These are phyloP conservation scores for Pseudocercospora crystallina DNA, from an alignment of 2,329 filamentous ascomycete species.

Conservation along the genomic window DNA sequence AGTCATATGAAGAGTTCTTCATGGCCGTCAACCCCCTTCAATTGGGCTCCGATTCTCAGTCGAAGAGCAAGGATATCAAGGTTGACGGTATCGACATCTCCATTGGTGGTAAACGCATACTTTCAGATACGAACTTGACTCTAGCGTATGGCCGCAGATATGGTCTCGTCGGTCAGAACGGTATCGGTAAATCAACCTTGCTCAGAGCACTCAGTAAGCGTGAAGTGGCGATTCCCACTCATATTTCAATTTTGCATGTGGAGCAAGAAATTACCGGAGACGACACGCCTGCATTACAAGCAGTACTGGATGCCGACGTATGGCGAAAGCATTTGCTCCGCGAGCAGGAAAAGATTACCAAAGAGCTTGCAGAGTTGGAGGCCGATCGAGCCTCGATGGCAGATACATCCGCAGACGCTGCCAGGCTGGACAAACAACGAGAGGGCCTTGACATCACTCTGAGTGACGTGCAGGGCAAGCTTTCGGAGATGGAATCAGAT, in stretches of 20 bases:
- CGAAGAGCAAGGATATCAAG: slow-evolving; percentile 98
- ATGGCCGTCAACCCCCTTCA: slow-evolving; percentile 99
- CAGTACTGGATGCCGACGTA: slow-evolving; percentile 94
- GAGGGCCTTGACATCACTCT: slow-evolving; percentile 89
- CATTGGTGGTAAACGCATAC: slow-evolving; percentile 83
- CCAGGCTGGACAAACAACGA: slow-evolving; percentile 78
- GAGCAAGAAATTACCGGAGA: slow-evolving; percentile 98
- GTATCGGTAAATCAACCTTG: slow-evolving; percentile 85
- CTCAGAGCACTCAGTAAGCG: slow-evolving; percentile 85
- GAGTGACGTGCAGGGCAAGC: slow-evolving; percentile 84
- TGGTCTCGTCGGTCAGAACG: slow-evolving; percentile 97
- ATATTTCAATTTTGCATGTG: slow-evolving; percentile 98
- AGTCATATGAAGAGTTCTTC: slow-evolving; percentile 99
- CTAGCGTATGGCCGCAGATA: slow-evolving; percentile 91
- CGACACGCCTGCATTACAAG: slow-evolving; percentile 90
- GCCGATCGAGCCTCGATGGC: slow-evolving; percentile 74
- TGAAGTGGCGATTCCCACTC: slow-evolving; percentile 91
- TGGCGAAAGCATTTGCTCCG: slow-evolving; percentile 94
- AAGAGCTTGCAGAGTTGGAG: slow-evolving; percentile 75
- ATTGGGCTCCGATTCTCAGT: slow-evolving; percentile 64
- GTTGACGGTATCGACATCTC: slow-evolving; percentile 93
- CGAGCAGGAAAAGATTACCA: slow-evolving; percentile 83
- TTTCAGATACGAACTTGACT: slow-evolving; percentile 86
- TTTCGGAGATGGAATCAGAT: slow-evolving; percentile 98
- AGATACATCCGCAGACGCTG: slow-evolving; percentile 87